Evolutionary conservation across 2,329 filamentous ascomycete species (phyloP).

Genomic region (Fusarium liriodendri): DNA sequence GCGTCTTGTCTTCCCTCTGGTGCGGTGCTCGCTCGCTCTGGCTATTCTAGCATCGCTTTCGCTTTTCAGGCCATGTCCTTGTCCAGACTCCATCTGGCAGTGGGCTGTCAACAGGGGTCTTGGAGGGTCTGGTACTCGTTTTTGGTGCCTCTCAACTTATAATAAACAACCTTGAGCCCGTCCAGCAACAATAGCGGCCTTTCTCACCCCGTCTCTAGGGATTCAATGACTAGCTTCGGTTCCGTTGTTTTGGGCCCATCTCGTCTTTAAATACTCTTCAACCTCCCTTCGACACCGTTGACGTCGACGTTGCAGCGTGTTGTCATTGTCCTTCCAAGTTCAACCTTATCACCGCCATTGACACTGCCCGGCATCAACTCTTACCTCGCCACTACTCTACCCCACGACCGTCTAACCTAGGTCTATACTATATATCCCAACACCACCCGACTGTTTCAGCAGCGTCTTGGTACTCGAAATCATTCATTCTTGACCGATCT

Average conservation of each 20-base stretch:
- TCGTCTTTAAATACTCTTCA: conserved; percentile 40
- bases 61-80: conserved; percentile 19
- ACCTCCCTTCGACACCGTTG: conserved; percentile 24
- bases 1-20: background rate
- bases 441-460: background rate
- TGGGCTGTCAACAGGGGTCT: conserved; percentile 40
- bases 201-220: conserved; percentile 35
- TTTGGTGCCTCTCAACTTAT: conserved; percentile 26
- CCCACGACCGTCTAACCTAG: background rate
- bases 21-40: background rate
- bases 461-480: background rate
- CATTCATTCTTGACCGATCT: conserved; percentile 12
- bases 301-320: conserved; percentile 23
- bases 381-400: conserved; percentile 20
- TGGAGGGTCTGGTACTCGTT: conserved; percentile 24
- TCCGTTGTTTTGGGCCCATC: conserved; percentile 39
- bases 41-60: conserved; percentile 16
- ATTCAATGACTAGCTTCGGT: conserved; percentile 33
- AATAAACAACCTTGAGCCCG: conserved; percentile 43
- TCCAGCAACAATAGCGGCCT: conserved; percentile 21
- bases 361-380: conserved; percentile 10
- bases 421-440: conserved; percentile 6
- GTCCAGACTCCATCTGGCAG: conserved; percentile 21
- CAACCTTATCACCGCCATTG: conserved; percentile 16
- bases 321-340: conserved; percentile 19